Conservation (phyloP, 257 asterid species). For the Penstemon davidsonii region DNA sequence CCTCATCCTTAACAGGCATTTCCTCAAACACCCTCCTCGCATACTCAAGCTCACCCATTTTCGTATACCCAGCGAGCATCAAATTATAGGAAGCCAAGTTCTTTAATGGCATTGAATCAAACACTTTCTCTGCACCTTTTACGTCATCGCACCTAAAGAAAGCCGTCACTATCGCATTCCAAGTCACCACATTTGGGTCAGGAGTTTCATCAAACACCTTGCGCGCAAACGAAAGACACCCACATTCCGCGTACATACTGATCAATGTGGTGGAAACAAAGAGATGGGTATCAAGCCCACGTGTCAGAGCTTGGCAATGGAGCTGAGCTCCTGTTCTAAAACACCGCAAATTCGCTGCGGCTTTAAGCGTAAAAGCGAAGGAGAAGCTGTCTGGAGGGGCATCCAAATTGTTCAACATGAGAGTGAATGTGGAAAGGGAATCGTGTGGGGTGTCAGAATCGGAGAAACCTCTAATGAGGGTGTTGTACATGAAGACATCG, state of each 20-base stretch:
- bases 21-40: constrained; percentile 52
- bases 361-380: constrained; percentile 67
- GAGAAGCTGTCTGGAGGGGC: constrained; percentile 68
- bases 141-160: constrained; percentile 57
- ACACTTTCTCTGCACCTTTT: constrained; percentile 56
- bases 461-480: constrained; percentile 77
- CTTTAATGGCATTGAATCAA: constrained; percentile 53
- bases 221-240: constrained; percentile 37
- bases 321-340: constrained; percentile 63
- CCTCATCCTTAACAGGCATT: constrained; percentile 63
- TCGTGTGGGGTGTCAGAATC: constrained; percentile 55
- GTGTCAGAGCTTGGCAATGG: constrained; percentile 64
- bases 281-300: constrained; percentile 61
- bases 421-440: constrained; percentile 48
- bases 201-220: constrained; percentile 73
- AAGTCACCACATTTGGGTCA: constrained; percentile 66
- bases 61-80: constrained; percentile 78
- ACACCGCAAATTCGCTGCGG: constrained; percentile 64
- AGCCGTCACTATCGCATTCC: constrained; percentile 78
- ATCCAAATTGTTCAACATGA: constrained; percentile 44
- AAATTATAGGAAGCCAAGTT: constrained; percentile 63
- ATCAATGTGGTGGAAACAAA: constrained; percentile 83
- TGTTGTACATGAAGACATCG: constrained; percentile 83
- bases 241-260: constrained; percentile 87
- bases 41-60: constrained; percentile 54